These are phyloP conservation scores for Anisodus acutangulus DNA, from an alignment of 257 asterid species.

Conservation along the genomic window DNA sequence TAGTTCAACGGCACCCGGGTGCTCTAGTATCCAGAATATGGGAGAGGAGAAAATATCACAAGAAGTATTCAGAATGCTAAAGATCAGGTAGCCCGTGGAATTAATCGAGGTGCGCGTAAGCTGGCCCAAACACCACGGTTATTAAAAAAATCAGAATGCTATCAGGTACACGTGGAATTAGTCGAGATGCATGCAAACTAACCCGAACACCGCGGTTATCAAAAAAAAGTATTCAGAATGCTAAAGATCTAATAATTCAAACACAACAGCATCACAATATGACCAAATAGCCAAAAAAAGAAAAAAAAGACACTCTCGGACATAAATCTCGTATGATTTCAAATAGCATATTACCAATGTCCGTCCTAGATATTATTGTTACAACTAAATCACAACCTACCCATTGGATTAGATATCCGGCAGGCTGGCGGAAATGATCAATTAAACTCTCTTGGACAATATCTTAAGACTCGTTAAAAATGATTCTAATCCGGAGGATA, in stretches of 20 bases:
- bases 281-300: neutral
- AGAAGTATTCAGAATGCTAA: neutral
- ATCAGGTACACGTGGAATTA: too few relatives aligned
- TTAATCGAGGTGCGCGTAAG: too few relatives aligned
- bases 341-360: neutral
- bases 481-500: neutral
- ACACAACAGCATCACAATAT: neutral
- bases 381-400: neutral
- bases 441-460: neutral
- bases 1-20: neutral
- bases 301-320: neutral
- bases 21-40: neutral
- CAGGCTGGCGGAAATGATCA: neutral
- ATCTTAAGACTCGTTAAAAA: neutral
- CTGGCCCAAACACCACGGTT: too few relatives aligned
- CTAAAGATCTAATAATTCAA: neutral
- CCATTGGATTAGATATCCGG: neutral
- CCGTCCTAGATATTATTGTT: neutral
- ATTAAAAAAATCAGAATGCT: too few relatives aligned
- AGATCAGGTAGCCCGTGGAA: too few relatives aligned
- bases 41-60: neutral
- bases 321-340: neutral
- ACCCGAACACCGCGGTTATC: too few relatives aligned
- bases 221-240: too few relatives aligned
- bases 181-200: too few relatives aligned